A percentile compares a stretch with the other conserved stretches of the same genome.
These are phyloP conservation scores for Aureobasidium sp. DNA, from an alignment of 2,329 filamentous ascomycete species.

Conservation along the genomic window DNA sequence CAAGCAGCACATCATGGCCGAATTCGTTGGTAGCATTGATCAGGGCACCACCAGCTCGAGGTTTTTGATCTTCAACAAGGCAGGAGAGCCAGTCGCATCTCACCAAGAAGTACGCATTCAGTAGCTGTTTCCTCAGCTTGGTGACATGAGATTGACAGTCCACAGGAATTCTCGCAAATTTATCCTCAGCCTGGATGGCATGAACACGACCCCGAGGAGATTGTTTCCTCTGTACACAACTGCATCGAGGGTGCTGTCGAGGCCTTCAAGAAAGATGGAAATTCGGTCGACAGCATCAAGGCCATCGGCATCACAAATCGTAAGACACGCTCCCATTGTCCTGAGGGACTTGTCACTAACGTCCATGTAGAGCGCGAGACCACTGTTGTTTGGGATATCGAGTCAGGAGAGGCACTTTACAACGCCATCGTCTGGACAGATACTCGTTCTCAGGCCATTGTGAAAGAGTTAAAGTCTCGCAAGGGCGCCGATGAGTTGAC, in stretches of 20 bases:
- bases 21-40: constrained; percentile 79
- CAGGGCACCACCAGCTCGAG: constrained; percentile 84
- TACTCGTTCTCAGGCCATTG: constrained; percentile 68
- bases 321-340: neutral
- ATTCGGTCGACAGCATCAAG: constrained; percentile 61
- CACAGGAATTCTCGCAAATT: constrained; percentile 66
- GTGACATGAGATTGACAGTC: neutral
- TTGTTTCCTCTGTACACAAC: constrained; percentile 65
- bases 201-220: constrained; percentile 75
- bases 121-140: neutral
- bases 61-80: constrained; percentile 82
- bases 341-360: neutral
- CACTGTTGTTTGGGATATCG: constrained; percentile 74
- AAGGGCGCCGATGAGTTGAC: constrained; percentile 62
- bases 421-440: constrained; percentile 90
- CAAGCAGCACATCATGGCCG: constrained; percentile 14
- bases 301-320: constrained; percentile 75
- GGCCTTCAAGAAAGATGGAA: constrained; percentile 63
- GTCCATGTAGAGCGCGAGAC: constrained; percentile 64
- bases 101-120: constrained; percentile 57
- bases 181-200: constrained; percentile 90
- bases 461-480: constrained; percentile 65
- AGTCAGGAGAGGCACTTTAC: constrained; percentile 71
- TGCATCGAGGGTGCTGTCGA: constrained; percentile 73
- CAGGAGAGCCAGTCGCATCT: constrained; percentile 68